Evolutionary conservation across 257 asterid species (phyloP).

Genomic region (Rhazya stricta): DNA sequence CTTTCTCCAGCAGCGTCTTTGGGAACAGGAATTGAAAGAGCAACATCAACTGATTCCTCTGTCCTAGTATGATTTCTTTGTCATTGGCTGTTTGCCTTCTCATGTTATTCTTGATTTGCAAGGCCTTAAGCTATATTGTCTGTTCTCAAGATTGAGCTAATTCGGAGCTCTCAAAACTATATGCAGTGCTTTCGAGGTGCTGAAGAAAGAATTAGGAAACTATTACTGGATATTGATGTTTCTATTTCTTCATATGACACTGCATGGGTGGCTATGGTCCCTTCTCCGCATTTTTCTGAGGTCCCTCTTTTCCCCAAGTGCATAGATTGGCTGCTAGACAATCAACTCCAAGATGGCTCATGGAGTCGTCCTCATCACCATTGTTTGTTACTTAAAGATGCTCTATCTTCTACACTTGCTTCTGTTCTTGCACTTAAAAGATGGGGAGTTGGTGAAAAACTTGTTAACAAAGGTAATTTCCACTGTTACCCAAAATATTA

Average conservation of each 20-base stretch:
- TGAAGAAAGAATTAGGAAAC: slow-evolving; percentile 49
- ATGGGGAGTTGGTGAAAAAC: slow-evolving; percentile 76
- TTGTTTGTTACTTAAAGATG: slow-evolving; percentile 53
- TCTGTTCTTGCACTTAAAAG: slow-evolving; percentile 75
- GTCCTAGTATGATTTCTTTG: slow-evolving; percentile 23
- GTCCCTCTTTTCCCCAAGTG: slow-evolving; percentile 71
- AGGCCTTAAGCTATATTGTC: background rate
- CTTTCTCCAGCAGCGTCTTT: slow-evolving; percentile 41
- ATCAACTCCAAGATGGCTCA: slow-evolving; percentile 79
- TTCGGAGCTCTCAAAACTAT: slow-evolving; percentile 19
- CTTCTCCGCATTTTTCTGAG: slow-evolving; percentile 54
- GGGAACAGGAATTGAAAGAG: slow-evolving; percentile 28
- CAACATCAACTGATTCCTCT: slow-evolving; percentile 23
- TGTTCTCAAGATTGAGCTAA: slow-evolving; percentile 5
- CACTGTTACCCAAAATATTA: background rate
- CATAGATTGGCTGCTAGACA: slow-evolving; percentile 63
- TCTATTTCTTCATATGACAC: slow-evolving; percentile 85
- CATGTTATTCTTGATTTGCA: background rate
- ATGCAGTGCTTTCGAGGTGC: slow-evolving; percentile 45
- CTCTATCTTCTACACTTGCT: slow-evolving; percentile 80
- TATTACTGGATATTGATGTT: slow-evolving; percentile 44
- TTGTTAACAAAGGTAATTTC: slow-evolving; percentile 49
- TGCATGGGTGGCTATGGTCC: slow-evolving; percentile 99
- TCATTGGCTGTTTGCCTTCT: background rate
- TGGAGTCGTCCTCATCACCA: slow-evolving; percentile 82